Evolutionary conservation across 768 basidiomycete species (phyloP), one percentile per base, ranked within the genome.

Genomic region (Termitomyces sp.): DNA sequence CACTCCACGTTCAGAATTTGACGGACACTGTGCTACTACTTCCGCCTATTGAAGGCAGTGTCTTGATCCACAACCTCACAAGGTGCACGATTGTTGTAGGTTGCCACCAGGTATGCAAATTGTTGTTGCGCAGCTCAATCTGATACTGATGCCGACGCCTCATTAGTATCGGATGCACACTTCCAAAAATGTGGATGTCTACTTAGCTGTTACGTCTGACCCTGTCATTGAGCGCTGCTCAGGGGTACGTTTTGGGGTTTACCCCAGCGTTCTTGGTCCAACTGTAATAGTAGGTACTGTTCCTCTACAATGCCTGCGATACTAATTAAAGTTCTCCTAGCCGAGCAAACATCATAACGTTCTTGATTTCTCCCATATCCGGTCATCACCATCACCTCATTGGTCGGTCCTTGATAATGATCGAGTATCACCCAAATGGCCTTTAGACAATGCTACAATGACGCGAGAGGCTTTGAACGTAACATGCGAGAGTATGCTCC

Each of bases 341-440:
- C 48, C 70, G 40, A 76, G 70, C 62, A 77, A 79, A 22, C 73
- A 80, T 58, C 67, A 81, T n/a, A 62, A 78, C 2, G 84, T 93
- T 18, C 90, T 90, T 68, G 94, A 96, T 65, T 96, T 96, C 69
- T 91, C 92, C 20, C 92, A 94, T 71, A 90, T 94, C 61, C 79
- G 86, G 36, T 68, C 81, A 5, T 86, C 89, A 1, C 86, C 85
- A 0, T 95, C 94, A 4, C 92, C 94, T 11, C 85, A 95, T 72
- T 95, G 91, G 88, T 76, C 78, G 3, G 58, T 72, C 12, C 62
- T 81, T 55, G 45, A 50, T 0, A 68, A 68, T n/a, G 64, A 67
- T 38, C 58, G 53, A 36, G 24, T 63, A 15, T 50, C 57, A 51
- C 6, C 15, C 18, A 32, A 38, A 11, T 70, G 65, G 67, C 60